phyloP scores from a whole-genome alignment of 2,329 filamentous ascomycete species.

The Fusarium sp. region DNA sequence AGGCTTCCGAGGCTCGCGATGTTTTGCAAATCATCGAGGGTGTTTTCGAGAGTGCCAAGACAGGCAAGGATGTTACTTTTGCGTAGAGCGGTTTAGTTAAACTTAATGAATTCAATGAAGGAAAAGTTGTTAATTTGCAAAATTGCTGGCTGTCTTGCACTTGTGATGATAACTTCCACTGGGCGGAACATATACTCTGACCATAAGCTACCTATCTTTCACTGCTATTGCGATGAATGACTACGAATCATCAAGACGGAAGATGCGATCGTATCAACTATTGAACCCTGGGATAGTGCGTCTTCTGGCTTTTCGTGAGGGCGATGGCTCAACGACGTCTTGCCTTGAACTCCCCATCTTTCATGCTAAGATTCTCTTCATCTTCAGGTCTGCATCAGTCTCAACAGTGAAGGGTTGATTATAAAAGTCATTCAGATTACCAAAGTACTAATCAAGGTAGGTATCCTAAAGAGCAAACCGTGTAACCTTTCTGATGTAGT shows the following conservation, averaged over 20 bases:
- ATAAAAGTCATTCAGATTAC: conserved; percentile 35
- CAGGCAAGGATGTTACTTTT: conserved; percentile 60
- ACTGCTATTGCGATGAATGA: too few species aligned
- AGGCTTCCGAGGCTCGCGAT: conserved; percentile 65
- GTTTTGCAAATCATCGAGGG: conserved; percentile 68
- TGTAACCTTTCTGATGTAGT: conserved; percentile 5
- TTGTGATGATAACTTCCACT: not conserved
- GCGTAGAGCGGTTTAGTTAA: conserved; percentile 27
- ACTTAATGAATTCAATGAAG: conserved; percentile 36
- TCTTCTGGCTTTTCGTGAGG: too few species aligned
- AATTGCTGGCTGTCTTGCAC: not conserved
- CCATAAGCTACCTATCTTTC: too few species aligned
- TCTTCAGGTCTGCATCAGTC: too few species aligned
- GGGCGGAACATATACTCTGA: too few species aligned
- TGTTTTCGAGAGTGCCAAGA: conserved; percentile 63
- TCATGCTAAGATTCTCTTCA: too few species aligned
- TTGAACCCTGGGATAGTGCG: too few species aligned
- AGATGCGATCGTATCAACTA: too few species aligned
- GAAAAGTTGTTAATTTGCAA: not conserved
- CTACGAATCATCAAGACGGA: too few species aligned
- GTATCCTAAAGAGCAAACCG: conserved; percentile 33
- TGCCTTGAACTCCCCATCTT: too few species aligned
- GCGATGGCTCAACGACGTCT: too few species aligned
- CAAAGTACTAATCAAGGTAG: conserved; percentile 13
- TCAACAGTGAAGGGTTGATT: conserved; percentile 1